Percentiles rank a stretch among this genome's conserved stretches.
Evolutionary conservation across 257 asterid species (phyloP).

Genomic region (Paraleonurus japonicus): DNA sequence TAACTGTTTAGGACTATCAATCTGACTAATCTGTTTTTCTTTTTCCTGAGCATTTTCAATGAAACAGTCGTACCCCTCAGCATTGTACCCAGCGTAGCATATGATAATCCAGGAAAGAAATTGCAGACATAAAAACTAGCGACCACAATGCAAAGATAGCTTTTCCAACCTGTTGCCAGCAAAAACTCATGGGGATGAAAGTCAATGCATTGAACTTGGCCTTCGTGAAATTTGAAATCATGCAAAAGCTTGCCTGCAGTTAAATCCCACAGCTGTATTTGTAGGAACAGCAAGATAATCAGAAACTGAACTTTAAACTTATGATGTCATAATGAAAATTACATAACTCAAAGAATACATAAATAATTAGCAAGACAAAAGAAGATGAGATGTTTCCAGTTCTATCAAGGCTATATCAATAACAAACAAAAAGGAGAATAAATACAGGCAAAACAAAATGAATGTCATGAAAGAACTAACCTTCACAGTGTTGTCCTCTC

Average conservation of each 20-base stretch:
- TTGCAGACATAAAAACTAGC: conserved; percentile 13
- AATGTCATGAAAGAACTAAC: conserved; percentile 37
- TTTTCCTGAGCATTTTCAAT: background rate
- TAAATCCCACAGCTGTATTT: conserved; percentile 93
- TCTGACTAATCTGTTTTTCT: background rate
- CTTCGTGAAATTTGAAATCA: conserved; percentile 90
- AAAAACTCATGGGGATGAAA: conserved; percentile 95
- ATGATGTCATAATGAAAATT: conserved; percentile 12
- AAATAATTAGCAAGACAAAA: conserved; percentile 1
- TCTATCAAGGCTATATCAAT: conserved; percentile 20
- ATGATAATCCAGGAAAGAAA: conserved; percentile 16
- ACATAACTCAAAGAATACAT: background rate
- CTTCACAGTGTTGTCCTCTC: conserved; percentile 98
- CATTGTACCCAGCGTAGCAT: background rate
- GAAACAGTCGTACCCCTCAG: background rate
- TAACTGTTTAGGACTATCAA: conserved; percentile 7
- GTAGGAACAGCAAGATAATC: conserved; percentile 29
- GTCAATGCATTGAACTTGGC: conserved; percentile 91
- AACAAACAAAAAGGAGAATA: conserved; percentile 15
- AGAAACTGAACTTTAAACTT: conserved; percentile 12
- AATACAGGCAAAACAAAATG: background rate
- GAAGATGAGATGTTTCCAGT: conserved; percentile 19
- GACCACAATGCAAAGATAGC: conserved; percentile 19
- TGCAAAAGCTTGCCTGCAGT: conserved; percentile 98
- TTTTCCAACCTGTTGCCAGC: conserved; percentile 88